Evolutionary conservation across 2,329 filamentous ascomycete species (phyloP).

Genomic region (Fusarium tricinctum): DNA sequence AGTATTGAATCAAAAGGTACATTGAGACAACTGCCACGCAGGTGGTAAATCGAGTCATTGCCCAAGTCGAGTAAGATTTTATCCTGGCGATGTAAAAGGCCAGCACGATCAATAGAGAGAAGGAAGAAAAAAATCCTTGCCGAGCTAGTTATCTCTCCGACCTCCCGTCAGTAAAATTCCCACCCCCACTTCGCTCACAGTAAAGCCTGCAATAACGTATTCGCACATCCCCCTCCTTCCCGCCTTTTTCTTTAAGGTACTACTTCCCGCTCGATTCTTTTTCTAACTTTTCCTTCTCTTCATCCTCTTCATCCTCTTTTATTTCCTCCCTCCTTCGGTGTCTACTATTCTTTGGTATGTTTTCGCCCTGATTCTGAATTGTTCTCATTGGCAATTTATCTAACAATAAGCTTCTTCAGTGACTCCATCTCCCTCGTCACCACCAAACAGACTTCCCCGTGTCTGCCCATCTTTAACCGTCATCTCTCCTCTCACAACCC

Average conservation of each 20-base stretch:
- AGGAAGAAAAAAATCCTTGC: conserved; percentile 14
- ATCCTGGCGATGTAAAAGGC: conserved; percentile 2
- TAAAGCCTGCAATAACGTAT: conserved; percentile 49
- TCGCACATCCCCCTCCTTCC: conserved; percentile 50
- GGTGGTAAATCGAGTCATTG: conserved; percentile 16
- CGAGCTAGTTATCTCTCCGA: conserved; percentile 25
- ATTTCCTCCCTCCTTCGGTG: conserved; percentile 30
- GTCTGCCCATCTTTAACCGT: conserved; percentile 45
- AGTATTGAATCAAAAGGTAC: conserved; percentile 29
- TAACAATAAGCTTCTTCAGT: conserved; percentile 41
- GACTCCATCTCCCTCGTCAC: conserved; percentile 43
- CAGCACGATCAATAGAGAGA: neutral
- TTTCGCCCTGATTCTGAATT: conserved; percentile 8
- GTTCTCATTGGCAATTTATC: conserved; percentile 20
- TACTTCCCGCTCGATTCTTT: conserved; percentile 52
- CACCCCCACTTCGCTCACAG: conserved; percentile 44
- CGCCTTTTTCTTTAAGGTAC: conserved; percentile 48
- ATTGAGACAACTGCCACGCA: neutral
- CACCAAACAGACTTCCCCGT: conserved; percentile 41
- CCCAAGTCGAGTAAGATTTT: conserved; percentile 22
- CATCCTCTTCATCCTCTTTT: conserved; percentile 43
- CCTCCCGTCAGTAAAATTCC: conserved; percentile 34
- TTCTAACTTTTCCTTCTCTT: conserved; percentile 45
- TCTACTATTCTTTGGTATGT: conserved; percentile 29
- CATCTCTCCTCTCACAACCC: conserved; percentile 40